phyloP scores from a whole-genome alignment of 2,329 filamentous ascomycete genomes.

The Ampelomyces quisqualis region DNA sequence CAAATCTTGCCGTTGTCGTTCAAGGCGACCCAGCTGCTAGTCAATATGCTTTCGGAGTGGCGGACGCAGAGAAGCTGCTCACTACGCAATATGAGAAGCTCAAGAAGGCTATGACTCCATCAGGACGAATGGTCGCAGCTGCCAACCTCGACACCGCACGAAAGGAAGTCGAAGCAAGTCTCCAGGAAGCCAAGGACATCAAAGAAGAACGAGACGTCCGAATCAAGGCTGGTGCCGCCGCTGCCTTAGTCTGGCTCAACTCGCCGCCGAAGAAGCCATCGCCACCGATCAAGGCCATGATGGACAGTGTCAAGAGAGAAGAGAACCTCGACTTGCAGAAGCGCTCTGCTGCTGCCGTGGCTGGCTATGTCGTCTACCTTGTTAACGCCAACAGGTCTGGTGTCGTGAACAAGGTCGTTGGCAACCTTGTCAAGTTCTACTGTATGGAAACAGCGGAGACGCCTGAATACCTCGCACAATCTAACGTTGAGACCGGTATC shows the following conservation, averaged over 20 bases:
- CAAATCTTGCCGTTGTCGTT: conserved; percentile 82
- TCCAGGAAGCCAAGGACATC: conserved; percentile 74
- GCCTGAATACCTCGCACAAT: conserved; percentile 87
- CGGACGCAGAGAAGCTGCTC: conserved; percentile 84
- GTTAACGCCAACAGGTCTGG: conserved; percentile 75
- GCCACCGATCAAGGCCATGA: conserved; percentile 89
- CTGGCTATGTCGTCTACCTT: conserved; percentile 81
- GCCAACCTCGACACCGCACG: conserved; percentile 78
- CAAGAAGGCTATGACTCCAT: conserved; percentile 84
- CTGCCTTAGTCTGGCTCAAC: conserved; percentile 83
- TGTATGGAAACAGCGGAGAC: conserved; percentile 98
- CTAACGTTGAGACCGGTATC: conserved; percentile 73
- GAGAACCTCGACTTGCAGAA: conserved; percentile 86
- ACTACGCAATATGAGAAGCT: conserved; percentile 82
- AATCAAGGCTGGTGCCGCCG: conserved; percentile 81
- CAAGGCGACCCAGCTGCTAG: conserved; percentile 92
- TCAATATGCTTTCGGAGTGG: conserved; percentile 85
- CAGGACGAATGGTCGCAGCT: conserved; percentile 80
- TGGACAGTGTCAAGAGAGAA: conserved; percentile 97
- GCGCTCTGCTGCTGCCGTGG: conserved; percentile 82
- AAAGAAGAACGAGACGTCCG: conserved; percentile 83
- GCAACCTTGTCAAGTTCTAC: conserved; percentile 94
- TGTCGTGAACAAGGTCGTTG: conserved; percentile 92
- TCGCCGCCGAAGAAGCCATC: conserved; percentile 91
- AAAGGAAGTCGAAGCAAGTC: conserved; percentile 66